These are phyloP conservation scores for Irpex sp. DNA, from an alignment of 1,284 basidiomycete genomes.

Conservation along the genomic window DNA sequence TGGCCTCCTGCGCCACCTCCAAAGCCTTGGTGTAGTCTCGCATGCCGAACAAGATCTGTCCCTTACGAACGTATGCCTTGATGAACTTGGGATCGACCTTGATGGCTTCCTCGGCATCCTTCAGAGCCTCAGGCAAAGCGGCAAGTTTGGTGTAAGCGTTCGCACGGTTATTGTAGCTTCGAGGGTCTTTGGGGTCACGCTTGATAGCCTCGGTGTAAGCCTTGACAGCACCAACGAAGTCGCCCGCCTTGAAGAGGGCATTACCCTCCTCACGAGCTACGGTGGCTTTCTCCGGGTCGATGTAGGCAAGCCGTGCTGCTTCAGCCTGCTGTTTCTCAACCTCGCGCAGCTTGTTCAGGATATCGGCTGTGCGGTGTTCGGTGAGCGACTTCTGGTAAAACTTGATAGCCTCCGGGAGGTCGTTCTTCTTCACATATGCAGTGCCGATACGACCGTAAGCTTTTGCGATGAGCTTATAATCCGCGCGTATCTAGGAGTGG, in stretches of 20 bases:
- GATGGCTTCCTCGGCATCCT: constrained; percentile 94
- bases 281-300: constrained; percentile 86
- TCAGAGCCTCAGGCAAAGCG: constrained; percentile 93
- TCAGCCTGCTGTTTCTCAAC: constrained; percentile 81
- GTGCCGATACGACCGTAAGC: constrained; percentile 90
- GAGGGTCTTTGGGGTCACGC: constrained; percentile 86
- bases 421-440: constrained; percentile 81
- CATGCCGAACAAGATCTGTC: constrained; percentile 86
- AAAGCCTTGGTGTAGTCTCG: constrained; percentile 89
- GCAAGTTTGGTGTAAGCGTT: constrained; percentile 95
- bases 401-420: constrained; percentile 80
- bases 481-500: constrained; percentile 59
- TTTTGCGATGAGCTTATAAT: constrained; percentile 81
- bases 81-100: constrained; percentile 88
- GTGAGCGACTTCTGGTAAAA: constrained; percentile 91
- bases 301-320: constrained; percentile 78
- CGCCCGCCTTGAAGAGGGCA: constrained; percentile 84
- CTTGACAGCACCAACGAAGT: constrained; percentile 92
- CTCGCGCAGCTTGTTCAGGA: constrained; percentile 88
- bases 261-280: constrained; percentile 92
- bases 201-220: constrained; percentile 96
- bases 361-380: constrained; percentile 94
- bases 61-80: constrained; percentile 96
- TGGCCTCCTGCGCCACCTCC: constrained; percentile 74
- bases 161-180: constrained; percentile 96